Conservation (phyloP, 1,284 basidiomycete species). For the Irpex rosettiformis region DNA sequence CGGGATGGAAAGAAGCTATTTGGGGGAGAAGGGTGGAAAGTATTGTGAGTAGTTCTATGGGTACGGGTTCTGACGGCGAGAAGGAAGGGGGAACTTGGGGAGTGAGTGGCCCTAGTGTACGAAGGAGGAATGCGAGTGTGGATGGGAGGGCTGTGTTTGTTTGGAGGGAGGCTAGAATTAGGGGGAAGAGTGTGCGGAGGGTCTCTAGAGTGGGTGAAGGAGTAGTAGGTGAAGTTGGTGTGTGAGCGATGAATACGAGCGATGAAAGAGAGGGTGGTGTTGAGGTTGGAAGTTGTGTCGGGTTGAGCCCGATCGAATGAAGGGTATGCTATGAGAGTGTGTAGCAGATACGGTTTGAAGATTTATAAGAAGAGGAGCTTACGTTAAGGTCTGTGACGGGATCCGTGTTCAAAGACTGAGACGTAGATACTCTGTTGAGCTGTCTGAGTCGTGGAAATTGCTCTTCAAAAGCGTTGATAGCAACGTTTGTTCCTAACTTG, state of each 20-base stretch:
- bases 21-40: slow-evolving; percentile 48
- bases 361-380: background rate
- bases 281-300: slow-evolving; percentile 9
- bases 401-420: no score
- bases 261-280: slow-evolving; percentile 31
- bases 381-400: slow-evolving; percentile 16
- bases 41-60: slow-evolving; percentile 41
- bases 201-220: slow-evolving; percentile 16
- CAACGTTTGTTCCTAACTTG: slow-evolving; percentile 39
- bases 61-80: slow-evolving; percentile 15
- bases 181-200: slow-evolving; percentile 38
- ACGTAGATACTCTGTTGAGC: no score
- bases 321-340: slow-evolving; percentile 20
- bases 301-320: slow-evolving; percentile 17
- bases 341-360: background rate
- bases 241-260: slow-evolving; percentile 49
- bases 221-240: slow-evolving; percentile 17
- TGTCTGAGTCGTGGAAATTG: slow-evolving; percentile 44
- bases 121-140: slow-evolving; percentile 51
- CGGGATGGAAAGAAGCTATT: slow-evolving; percentile 57
- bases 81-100: slow-evolving; percentile 25
- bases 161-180: slow-evolving; percentile 49
- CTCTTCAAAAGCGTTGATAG: slow-evolving; percentile 43
- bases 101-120: slow-evolving; percentile 32
- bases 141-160: slow-evolving; percentile 53